These are phyloP conservation scores for apple (Malus domestica) DNA, from an alignment of 306 rosid genomes.

Conservation along the genomic window DNA sequence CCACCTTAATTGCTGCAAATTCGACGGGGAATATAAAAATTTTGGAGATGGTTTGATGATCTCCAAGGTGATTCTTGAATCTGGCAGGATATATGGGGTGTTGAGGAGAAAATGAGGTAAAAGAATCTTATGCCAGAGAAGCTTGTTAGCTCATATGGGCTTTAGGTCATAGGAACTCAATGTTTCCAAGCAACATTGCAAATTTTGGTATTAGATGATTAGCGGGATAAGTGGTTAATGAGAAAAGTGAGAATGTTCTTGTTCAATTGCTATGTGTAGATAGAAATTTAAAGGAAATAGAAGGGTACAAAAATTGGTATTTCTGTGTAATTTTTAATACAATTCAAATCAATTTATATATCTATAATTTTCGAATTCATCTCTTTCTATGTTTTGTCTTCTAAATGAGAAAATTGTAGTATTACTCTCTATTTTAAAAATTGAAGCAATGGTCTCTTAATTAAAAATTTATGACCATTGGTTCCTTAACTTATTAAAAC, in stretches of 20 bases:
- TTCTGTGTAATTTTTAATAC: constrained; percentile 28
- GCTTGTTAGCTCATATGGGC: constrained; percentile 24
- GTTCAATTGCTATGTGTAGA: constrained; percentile 27
- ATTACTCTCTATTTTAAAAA: too few relatives aligned
- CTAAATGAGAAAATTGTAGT: too few relatives aligned
- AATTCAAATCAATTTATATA: constrained; percentile 24
- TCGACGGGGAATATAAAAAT: constrained; percentile 90
- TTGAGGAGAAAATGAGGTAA: constrained; percentile 16
- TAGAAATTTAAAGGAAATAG: constrained; percentile 23
- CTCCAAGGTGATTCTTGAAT: neutral
- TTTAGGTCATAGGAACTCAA: constrained; percentile 27
- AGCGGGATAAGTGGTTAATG: constrained; percentile 40
- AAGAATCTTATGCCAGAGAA: constrained; percentile 22
- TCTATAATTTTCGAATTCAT: constrained; percentile 1
- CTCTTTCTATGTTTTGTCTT: neutral
- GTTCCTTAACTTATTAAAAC: too few relatives aligned
- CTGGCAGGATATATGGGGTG: constrained; percentile 3
- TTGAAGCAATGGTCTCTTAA: too few relatives aligned
- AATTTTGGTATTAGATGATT: constrained; percentile 60
- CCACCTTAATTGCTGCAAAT: constrained; percentile 81
- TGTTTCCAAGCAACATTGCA: constrained; percentile 40
- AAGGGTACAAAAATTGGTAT: constrained; percentile 25
- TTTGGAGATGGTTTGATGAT: constrained; percentile 80
- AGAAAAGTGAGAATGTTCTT: constrained; percentile 44
- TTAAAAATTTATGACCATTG: too few relatives aligned